Conservation (phyloP, 805 yeast genomes). For the Hanseniaspora vineae region DNA sequence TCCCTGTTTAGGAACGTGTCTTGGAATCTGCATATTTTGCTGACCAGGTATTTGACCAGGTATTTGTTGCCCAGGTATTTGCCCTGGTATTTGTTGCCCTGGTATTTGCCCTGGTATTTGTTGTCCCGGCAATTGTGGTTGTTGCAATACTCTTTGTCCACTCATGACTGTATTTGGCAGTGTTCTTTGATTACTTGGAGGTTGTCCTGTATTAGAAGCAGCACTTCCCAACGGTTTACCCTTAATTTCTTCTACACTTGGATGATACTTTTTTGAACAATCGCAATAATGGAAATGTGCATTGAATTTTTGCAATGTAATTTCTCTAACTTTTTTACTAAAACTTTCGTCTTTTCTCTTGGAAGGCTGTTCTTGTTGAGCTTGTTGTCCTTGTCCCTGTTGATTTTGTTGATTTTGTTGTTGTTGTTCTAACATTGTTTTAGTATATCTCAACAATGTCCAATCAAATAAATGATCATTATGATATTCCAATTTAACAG, state of each 20-base stretch:
- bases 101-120: too few relatives aligned
- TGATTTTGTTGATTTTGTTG: slow-evolving; percentile 11
- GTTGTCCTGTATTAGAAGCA: too few relatives aligned
- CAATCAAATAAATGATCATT: slow-evolving; percentile 95
- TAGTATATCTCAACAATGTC: slow-evolving; percentile 47
- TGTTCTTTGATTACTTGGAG: not conserved
- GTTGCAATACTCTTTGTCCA: not conserved
- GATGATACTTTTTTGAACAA: slow-evolving; percentile 20
- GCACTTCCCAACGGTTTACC: too few relatives aligned
- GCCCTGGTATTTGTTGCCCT: too few relatives aligned
- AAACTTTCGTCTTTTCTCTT: slow-evolving; percentile 21
- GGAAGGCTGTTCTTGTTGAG: slow-evolving; percentile 5
- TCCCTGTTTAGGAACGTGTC: too few relatives aligned
- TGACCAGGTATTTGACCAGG: too few relatives aligned
- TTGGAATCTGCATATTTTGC: too few relatives aligned
- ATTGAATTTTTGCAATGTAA: slow-evolving; percentile 24
- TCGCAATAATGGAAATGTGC: slow-evolving; percentile 25
- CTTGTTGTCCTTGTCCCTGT: slow-evolving; percentile 10
- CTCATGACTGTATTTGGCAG: too few relatives aligned
- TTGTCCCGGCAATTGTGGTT: too few relatives aligned
- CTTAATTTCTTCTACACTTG: slow-evolving; percentile 24
- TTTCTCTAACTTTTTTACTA: slow-evolving; percentile 18
- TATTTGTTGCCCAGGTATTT: too few relatives aligned
- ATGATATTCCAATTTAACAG: slow-evolving; percentile 74
- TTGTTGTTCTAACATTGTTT: slow-evolving; percentile 24